Conservation (phyloP, 2,329 filamentous ascomycete species). For the Pseudogymnoascus sp. region DNA sequence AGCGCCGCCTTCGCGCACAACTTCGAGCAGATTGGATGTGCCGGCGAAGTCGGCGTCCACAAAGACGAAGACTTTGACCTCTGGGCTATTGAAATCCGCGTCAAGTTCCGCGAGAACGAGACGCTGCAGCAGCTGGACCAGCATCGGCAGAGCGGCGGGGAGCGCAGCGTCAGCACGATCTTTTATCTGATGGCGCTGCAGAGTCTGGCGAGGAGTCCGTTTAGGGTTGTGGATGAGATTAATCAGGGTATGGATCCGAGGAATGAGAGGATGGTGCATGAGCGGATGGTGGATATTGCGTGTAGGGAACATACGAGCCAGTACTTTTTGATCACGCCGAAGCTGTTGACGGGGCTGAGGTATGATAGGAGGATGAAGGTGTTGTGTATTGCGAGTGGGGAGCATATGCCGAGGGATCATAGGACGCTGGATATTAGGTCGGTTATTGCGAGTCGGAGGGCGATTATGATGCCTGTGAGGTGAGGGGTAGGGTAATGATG, state of each 20-base stretch:
- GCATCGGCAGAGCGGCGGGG: conserved; percentile 91
- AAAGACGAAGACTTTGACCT: conserved; percentile 91
- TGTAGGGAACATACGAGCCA: conserved; percentile 72
- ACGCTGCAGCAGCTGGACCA: conserved; percentile 77
- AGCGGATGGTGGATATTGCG: conserved; percentile 95
- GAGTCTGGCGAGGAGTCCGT: conserved; percentile 84
- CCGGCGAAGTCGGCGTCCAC: conserved; percentile 79
- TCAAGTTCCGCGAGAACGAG: conserved; percentile 87
- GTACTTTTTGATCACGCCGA: conserved; percentile 98
- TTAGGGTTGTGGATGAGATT: conserved; percentile 98
- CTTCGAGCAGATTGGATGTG: conserved; percentile 89
- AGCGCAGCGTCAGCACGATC: conserved; percentile 92
- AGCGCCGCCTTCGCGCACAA: conserved; percentile 89
- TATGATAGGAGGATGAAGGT: conserved; percentile 91
- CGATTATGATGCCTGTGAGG: conserved; percentile 18
- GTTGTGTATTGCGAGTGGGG: conserved; percentile 86
- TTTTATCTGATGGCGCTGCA: conserved; percentile 99
- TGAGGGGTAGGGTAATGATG: not conserved
- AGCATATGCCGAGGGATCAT: conserved; percentile 53
- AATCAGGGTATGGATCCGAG: conserved; percentile 99
- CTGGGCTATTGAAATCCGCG: conserved; percentile 89
- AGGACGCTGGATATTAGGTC: conserved; percentile 26
- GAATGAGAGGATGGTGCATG: conserved; percentile 97
- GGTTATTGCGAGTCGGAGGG: conserved; percentile 23
- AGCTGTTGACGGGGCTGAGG: conserved; percentile 75